A percentile compares a stretch with the other conserved stretches of the same genome.
These are phyloP conservation scores for Colletotrichum sansevieriae DNA, from an alignment of 2,329 filamentous ascomycete genomes.

Conservation along the genomic window DNA sequence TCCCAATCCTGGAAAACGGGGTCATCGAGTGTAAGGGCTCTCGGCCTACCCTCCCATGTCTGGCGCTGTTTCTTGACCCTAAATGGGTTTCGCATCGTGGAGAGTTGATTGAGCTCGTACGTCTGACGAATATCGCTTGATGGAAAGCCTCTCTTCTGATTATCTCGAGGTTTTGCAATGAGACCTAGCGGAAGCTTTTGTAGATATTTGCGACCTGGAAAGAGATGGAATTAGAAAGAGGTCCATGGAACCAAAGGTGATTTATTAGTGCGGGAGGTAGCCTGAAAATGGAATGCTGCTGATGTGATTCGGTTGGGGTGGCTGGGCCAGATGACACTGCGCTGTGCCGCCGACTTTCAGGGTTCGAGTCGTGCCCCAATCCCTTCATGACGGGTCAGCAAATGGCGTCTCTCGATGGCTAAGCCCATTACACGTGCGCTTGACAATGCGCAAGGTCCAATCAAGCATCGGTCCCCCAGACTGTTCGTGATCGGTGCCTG, in stretches of 20 bases:
- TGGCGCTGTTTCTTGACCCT: conserved; percentile 18
- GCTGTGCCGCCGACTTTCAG: conserved; percentile 16
- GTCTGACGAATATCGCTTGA: neutral
- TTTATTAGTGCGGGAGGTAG: neutral
- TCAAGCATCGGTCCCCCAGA: neutral
- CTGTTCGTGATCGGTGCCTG: conserved; percentile 11
- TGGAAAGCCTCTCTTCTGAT: neutral
- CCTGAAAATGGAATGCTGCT: conserved; percentile 10
- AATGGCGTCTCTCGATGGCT: conserved; percentile 8
- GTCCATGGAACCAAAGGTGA: neutral
- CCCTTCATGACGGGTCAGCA: neutral
- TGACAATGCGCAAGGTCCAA: conserved; percentile 7
- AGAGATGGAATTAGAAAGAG: neutral
- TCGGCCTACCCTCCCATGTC: conserved; percentile 12
- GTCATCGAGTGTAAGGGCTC: conserved; percentile 18
- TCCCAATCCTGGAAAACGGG: conserved; percentile 20
- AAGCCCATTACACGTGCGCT: conserved; percentile 19
- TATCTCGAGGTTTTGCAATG: no score
- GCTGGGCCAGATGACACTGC: conserved; percentile 4
- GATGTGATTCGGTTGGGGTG: conserved; percentile 6
- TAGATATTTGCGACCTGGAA: no score
- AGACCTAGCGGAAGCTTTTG: no score
- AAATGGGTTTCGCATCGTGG: conserved; percentile 24
- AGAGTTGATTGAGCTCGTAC: no score
- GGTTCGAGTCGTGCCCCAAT: conserved; percentile 1